Base-by-base conservation (phyloP, 2,329 filamentous ascomycete species). In the Beauveria pseudobassiana region DNA sequence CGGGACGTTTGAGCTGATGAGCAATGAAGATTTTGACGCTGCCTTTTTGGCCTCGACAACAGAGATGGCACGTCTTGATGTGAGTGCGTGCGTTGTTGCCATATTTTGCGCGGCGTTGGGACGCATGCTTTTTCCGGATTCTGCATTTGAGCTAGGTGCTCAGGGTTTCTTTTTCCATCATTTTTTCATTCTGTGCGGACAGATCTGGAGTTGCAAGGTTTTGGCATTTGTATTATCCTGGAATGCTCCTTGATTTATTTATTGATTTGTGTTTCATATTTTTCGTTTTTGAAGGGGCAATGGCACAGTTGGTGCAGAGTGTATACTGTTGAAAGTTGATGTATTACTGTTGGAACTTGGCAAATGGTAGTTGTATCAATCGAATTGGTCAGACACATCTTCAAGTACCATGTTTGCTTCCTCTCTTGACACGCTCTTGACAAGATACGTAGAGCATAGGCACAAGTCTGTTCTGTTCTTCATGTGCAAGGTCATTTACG, bases 11-110 rank as follows among this genome's bases (percentile, higher is more conserved):
- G 76, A 78, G 48, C 61, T 67, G 57, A 73, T 78, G 66, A 76
- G 76, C 59, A 76, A 78, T 65, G 76, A 74, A 8, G 76, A 80
- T 53, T 81, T 80, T 62, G 79, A 83, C 63, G 72, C 77, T 24
- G 71, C 74, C 3, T 82, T 76, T 82, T 82, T 65, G 75, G 73
- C 7, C 69, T 79, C 3, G 70, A 73, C 22, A 59, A 54, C 9
- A 62, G 52, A 22, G 54, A 62, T n/a, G 51, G 51, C 20, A 66
- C 65, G 20, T 45, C 63, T 18, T 71, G 57, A 66, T 60, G 10
- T 28, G 14, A 16, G 34, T 38, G 34, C 34, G 12, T 38, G 3
- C 16, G 14, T 50, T 38, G n/a, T 59, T 34, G 28, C 5, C n/a
- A 14, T 54, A 42, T 60, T 40, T 28, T 48, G 40, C 34, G 12